A percentile compares a stretch with the other conserved stretches of the same genome.
These are phyloP conservation scores for Dimocarpus longan DNA, from an alignment of 345 rosid genomes.

Conservation along the genomic window DNA sequence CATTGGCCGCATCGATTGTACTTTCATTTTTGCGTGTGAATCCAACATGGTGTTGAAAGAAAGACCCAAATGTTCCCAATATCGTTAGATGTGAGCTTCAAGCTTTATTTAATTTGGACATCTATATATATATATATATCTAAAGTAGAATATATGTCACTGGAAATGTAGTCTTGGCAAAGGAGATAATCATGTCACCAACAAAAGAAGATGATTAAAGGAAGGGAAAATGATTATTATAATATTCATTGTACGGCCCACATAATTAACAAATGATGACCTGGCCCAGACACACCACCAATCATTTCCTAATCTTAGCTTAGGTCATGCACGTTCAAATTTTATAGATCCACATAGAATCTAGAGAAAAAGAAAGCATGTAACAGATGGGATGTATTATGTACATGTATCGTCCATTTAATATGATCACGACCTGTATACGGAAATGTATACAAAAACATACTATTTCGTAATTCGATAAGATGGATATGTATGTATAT, in stretches of 20 bases:
- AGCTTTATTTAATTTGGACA: background rate
- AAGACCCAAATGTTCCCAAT: background rate
- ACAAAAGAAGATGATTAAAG: conserved; percentile 26
- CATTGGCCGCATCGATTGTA: conserved; percentile 20
- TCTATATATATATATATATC: conserved; percentile 27
- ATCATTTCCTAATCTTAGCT: background rate
- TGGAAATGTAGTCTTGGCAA: conserved; percentile 34
- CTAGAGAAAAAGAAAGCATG: too few relatives aligned
- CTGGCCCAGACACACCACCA: background rate
- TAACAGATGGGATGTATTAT: too few relatives aligned
- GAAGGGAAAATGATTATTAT: conserved; percentile 16
- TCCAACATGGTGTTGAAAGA: conserved; percentile 12
- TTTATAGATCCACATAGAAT: background rate
- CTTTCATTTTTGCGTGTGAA: conserved; percentile 22
- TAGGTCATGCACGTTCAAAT: background rate
- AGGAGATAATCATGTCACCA: conserved; percentile 38
- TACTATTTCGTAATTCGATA: too few relatives aligned
- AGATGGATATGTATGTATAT: too few relatives aligned
- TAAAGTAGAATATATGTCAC: conserved; percentile 19
- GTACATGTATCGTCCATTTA: too few relatives aligned
- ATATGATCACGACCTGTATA: too few relatives aligned
- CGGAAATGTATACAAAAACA: too few relatives aligned
- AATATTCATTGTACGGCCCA: conserved; percentile 31
- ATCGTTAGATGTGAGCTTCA: background rate
- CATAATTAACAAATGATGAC: background rate